Conservation (phyloP, 1,284 basidiomycete species). For the Tremellales sp. region DNA sequence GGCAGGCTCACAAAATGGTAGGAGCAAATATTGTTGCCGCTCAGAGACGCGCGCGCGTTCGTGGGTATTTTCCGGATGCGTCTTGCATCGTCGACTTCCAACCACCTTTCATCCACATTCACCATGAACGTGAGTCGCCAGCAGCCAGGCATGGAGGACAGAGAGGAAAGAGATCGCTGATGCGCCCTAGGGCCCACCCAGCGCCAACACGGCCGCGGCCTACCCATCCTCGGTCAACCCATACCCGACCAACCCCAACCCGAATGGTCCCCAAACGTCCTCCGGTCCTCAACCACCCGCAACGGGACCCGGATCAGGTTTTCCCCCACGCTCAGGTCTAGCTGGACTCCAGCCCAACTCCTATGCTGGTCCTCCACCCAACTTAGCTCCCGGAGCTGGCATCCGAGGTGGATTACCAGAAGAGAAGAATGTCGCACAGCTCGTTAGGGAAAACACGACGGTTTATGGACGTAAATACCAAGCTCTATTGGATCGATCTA, state of each 20-base stretch:
- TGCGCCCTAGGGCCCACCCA: no score
- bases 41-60: no score
- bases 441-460: slow-evolving; percentile 45
- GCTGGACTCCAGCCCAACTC: slow-evolving; percentile 44
- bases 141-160: no score
- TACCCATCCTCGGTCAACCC: not conserved
- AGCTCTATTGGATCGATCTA: slow-evolving; percentile 80
- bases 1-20: no score
- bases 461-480: slow-evolving; percentile 57
- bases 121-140: no score
- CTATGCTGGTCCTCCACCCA: slow-evolving; percentile 21
- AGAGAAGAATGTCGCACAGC: slow-evolving; percentile 48
- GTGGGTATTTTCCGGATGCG: no score
- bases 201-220: no score
- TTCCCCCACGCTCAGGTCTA: slow-evolving; percentile 43
- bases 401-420: slow-evolving; percentile 39
- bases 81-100: no score
- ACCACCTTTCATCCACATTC: no score
- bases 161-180: no score
- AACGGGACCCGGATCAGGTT: slow-evolving; percentile 46
- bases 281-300: not conserved
- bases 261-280: not conserved
- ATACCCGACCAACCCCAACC: not conserved
- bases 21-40: no score
- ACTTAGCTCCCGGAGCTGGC: slow-evolving; percentile 30